phyloP scores from a whole-genome alignment of 1,284 basidiomycete species.

The Ceratobasidium sp. region DNA sequence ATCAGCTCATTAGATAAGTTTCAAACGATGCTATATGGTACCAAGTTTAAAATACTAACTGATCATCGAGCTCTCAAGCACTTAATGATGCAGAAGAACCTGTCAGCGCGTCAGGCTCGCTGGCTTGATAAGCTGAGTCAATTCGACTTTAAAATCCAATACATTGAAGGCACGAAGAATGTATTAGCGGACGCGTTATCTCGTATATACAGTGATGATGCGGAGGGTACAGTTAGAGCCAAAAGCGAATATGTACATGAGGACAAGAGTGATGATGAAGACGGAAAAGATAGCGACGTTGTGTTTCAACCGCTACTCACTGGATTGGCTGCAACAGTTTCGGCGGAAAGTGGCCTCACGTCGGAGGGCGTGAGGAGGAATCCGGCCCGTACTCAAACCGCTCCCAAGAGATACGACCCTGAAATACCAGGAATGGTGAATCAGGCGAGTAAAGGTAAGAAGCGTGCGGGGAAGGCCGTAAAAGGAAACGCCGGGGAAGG shows the following conservation, averaged over 20 bases:
- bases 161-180: conserved; percentile 42
- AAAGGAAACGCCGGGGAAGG: not conserved
- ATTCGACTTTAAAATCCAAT: conserved; percentile 53
- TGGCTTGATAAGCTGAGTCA: conserved; percentile 55
- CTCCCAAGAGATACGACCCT: not conserved
- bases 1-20: conserved; percentile 55
- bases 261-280: not conserved
- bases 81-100: conserved; percentile 52
- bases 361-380: conserved; percentile 1
- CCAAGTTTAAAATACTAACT: conserved; percentile 51
- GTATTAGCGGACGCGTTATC: conserved; percentile 1
- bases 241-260: conserved; percentile 2
- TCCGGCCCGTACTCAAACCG: not conserved
- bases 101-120: conserved; percentile 52
- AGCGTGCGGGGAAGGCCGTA: not conserved
- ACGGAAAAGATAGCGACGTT: not conserved
- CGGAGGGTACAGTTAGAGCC: not conserved
- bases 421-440: not conserved
- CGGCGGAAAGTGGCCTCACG: not conserved
- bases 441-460: not conserved
- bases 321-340: not conserved
- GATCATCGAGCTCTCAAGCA: conserved; percentile 54
- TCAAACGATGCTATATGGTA: conserved; percentile 53
- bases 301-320: not conserved
- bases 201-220: conserved; percentile 2